phyloP scores from a whole-genome alignment of 192 early-diverging fungal genomes.

The Entophlyctis luteolus region DNA sequence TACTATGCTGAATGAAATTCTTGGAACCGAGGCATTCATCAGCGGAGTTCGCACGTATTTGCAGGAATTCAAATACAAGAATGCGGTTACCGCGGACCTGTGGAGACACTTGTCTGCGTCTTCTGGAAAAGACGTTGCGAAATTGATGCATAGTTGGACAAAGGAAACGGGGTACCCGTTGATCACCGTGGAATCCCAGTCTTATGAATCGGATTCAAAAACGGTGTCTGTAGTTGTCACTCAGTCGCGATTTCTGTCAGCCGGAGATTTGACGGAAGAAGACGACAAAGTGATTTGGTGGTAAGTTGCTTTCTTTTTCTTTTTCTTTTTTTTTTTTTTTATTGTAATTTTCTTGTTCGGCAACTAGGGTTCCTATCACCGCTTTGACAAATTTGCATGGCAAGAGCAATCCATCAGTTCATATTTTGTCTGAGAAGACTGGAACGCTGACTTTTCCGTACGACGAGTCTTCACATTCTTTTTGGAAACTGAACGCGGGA shows the following conservation, averaged over 20 bases:
- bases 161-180: slow-evolving; percentile 81
- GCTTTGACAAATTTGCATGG: slow-evolving; percentile 44
- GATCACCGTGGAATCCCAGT: slow-evolving; percentile 61
- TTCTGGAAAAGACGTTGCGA: slow-evolving; percentile 73
- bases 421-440: slow-evolving; percentile 50
- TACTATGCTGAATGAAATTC: slow-evolving; percentile 74
- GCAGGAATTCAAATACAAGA: slow-evolving; percentile 74
- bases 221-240: slow-evolving; percentile 56
- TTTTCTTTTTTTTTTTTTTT: slow-evolving; percentile 49
- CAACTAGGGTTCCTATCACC: slow-evolving; percentile 61
- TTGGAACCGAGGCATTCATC: slow-evolving; percentile 36
- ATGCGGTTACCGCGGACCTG: slow-evolving; percentile 82
- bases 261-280: slow-evolving; percentile 65
- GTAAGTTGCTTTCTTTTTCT: too few relatives aligned
- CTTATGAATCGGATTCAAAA: slow-evolving; percentile 37
- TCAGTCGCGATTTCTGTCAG: slow-evolving; percentile 80
- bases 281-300: slow-evolving; percentile 82
- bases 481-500: slow-evolving; percentile 82
- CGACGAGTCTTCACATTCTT: slow-evolving; percentile 34
- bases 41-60: slow-evolving; percentile 57
- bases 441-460: slow-evolving; percentile 50
- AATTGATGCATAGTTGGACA: slow-evolving; percentile 87
- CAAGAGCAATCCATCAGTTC: slow-evolving; percentile 39
- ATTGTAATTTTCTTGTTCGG: slow-evolving; percentile 58
- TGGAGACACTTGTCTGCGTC: slow-evolving; percentile 77